Evolutionary conservation across 176 grass and related monocot genomes (phyloP).

Genomic region (Elymus sibiricus): DNA sequence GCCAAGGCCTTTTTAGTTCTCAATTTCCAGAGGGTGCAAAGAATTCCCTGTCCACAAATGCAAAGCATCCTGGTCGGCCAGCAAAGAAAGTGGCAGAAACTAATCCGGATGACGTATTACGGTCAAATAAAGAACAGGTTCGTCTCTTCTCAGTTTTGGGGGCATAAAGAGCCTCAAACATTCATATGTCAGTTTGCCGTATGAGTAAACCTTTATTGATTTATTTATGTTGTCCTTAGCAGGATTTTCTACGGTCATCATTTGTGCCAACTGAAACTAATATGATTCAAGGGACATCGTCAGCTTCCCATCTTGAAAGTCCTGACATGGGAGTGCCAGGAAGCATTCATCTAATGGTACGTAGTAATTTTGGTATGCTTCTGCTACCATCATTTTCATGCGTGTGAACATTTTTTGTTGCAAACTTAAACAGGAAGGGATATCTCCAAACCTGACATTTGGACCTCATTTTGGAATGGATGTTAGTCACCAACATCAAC

Average conservation of each 20-base stretch:
- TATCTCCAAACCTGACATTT: slow-evolving; percentile 84
- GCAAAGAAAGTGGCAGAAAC: slow-evolving; percentile 67
- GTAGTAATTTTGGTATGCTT: slow-evolving; percentile 30
- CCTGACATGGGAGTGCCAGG: slow-evolving; percentile 54
- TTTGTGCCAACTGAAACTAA: slow-evolving; percentile 44
- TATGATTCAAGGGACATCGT: slow-evolving; percentile 50
- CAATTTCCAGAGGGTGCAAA: slow-evolving; percentile 52
- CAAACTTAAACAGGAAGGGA: slow-evolving; percentile 67
- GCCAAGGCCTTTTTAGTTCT: slow-evolving; percentile 41
- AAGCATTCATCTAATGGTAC: slow-evolving; percentile 74
- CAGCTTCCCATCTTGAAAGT: slow-evolving; percentile 54
- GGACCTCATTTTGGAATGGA: slow-evolving; percentile 79
- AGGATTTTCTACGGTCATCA: slow-evolving; percentile 84
- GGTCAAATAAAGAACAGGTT: slow-evolving; percentile 79
- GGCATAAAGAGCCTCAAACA: background rate
- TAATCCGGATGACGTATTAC: slow-evolving; percentile 41
- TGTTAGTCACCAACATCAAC: slow-evolving; percentile 71
- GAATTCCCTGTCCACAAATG: slow-evolving; percentile 50
- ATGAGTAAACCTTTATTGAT: background rate
- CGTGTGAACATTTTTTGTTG: slow-evolving; percentile 13
- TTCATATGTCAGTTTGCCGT: slow-evolving; percentile 12
- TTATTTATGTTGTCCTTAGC: slow-evolving; percentile 23
- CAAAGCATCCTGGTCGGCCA: slow-evolving; percentile 62
- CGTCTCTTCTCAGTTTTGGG: background rate
- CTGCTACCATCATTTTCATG: slow-evolving; percentile 8